Evolutionary conservation across 768 basidiomycete species (phyloP).

Genomic region (Suillus spraguei): DNA sequence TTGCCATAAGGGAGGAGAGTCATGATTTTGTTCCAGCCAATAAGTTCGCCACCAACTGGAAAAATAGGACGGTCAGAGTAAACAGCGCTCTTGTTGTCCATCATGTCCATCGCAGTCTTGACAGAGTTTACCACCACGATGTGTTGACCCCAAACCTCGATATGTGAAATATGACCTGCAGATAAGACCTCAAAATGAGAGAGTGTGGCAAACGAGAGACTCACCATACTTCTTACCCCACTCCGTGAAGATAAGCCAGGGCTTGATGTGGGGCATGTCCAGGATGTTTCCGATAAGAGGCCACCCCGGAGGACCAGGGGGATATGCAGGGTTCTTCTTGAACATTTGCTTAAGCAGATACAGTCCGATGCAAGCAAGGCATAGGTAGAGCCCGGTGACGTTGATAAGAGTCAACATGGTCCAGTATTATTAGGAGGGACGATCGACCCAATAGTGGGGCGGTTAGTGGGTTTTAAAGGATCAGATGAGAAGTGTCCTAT

Average conservation of each 20-base stretch:
- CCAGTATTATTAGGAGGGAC: neutral
- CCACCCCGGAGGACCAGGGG: conserved; percentile 48
- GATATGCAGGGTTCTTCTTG: conserved; percentile 32
- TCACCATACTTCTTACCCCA: conserved; percentile 50
- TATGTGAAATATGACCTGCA: conserved; percentile 62
- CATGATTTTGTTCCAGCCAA: conserved; percentile 36
- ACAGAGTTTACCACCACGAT: conserved; percentile 57
- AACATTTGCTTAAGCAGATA: conserved; percentile 28
- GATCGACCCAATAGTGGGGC: neutral
- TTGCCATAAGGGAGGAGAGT: conserved; percentile 43
- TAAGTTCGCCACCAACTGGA: conserved; percentile 39
- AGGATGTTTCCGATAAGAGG: conserved; percentile 52
- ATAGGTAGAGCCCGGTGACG: conserved; percentile 33
- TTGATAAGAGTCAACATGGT: conserved; percentile 22
- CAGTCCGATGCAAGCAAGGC: conserved; percentile 31
- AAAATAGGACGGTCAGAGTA: conserved; percentile 65
- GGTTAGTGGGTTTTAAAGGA: neutral
- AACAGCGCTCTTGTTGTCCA: conserved; percentile 65
- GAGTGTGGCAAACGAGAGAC: neutral
- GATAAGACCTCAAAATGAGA: neutral
- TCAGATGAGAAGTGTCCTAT: neutral
- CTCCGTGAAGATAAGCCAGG: conserved; percentile 46
- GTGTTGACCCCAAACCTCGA: conserved; percentile 60
- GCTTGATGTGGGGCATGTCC: conserved; percentile 48
- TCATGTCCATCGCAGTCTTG: conserved; percentile 52